Base-by-base conservation (phyloP, 2,329 filamentous ascomycete species). In the Huntiella decipiens region DNA sequence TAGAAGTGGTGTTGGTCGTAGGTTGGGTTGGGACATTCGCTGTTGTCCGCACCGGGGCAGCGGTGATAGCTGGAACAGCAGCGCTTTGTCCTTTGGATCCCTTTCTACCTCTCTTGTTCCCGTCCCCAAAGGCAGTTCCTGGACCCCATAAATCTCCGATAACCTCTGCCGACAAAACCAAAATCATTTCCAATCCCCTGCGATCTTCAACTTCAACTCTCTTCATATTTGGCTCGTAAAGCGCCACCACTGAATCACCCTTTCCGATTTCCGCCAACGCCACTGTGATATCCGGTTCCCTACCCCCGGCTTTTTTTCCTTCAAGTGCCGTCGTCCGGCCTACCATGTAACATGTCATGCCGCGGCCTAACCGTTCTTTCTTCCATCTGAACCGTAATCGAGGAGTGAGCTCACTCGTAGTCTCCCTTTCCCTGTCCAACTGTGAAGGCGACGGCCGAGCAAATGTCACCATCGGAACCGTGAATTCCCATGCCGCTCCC, bases 251-350 rank as follows among this genome's bases (percentile, higher is more conserved):
- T 33, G 63, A 65, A 54, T 87, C 82, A 41, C 66, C 63, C 53
- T 75, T 79, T 19, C 79, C 67, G 13, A 73, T 71, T 53, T 80
- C 77, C 66, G 87, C 93, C 54, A 96, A 72, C 2, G 85, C 86
- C n/a, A 96, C 71, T 0, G 86, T 87, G 54, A 96, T 96, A 61
- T 96, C 91, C 0, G 91, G 88, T 58, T 98, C 91, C 58, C 83
- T 88, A 64, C 70, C 82, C 66, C 83, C 83, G 61, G 79, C 83
- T n/a, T 75, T 75, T 16, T 73, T 75, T 12, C 35, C 13, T n/a
- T 17, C 31, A 7, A 34, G 15, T 28, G 73, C 74, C 0, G 81
- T 73, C 10, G 75, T 80, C 58, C 78, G 82, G 12, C 88, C 87
- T 0, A 79, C 82, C 63, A 94, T 70, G 60, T 81, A 86, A 61